Base-by-base conservation (phyloP, 108 stramenopile genomes). In the Schizochytrium sp. region DNA sequence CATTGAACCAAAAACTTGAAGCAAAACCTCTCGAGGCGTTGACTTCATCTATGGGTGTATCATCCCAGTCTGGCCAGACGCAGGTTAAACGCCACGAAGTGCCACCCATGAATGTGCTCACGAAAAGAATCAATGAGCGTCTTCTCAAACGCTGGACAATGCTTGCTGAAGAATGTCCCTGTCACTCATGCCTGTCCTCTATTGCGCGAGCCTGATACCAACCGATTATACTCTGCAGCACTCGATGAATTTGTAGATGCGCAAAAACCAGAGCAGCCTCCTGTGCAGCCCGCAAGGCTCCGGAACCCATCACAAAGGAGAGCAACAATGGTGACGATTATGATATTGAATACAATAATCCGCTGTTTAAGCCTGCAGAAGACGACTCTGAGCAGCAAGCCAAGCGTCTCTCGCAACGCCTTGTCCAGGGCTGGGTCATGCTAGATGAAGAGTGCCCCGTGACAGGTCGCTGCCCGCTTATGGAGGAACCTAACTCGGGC, bases 141-240 rank as follows among this genome's bases (percentile, higher is more conserved):
- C 3, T 83, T 0, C 76, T 83, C 5, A 49, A 83, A 28, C 50
- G 76, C 15, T 83, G 76, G 76, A 55, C 76, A 5, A 83, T 83
- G 76, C 76, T 83, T 55, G 76, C 47, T 47, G 76, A 83, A 17
- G 76, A 83, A 42, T 83, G 76, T 42, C 76, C 76, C 76, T 5
- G 53, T 83, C n/a, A 83, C 76, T 56, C 5, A 5, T 40, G 76
- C 76, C 12, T 83, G 76, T 28, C 76, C 76, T 17, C 28, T 83
- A 1, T n/a, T 83, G 76, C 76, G 40, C 13, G 5, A 42, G 2
- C 76, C 76, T 5, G 8, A 83, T 13, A 83, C 76, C 12, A 55
- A 55, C 15, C 76, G 76, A n/a, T 55, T 55, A 53, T 83, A 55
- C 15, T 83, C 76, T 17, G 45, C 76, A 10, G 76, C 76, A 5